Evolutionary conservation across 2,329 filamentous ascomycete genomes (phyloP).

Genomic region (Aquanectria penicillioides): DNA sequence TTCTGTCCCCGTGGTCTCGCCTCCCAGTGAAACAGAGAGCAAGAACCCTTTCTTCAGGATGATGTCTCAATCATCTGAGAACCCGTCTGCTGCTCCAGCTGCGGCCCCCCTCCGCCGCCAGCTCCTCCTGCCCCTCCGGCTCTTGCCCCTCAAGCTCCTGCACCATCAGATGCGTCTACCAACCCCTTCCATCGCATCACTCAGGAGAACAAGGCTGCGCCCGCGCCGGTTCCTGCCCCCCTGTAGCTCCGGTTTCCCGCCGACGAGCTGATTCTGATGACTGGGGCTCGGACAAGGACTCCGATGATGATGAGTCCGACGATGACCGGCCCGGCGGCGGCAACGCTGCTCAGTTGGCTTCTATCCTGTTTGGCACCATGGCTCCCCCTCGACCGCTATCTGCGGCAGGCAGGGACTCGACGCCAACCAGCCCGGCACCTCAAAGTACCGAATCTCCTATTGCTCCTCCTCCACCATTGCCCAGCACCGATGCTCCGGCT

Average conservation of each 20-base stretch:
- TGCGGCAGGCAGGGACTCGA: slow-evolving; percentile 77
- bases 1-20: slow-evolving; percentile 51
- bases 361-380: slow-evolving; percentile 97
- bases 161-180: slow-evolving; percentile 73
- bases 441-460: slow-evolving; percentile 53
- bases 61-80: slow-evolving; percentile 75
- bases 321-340: slow-evolving; percentile 83
- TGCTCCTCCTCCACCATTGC: slow-evolving; percentile 49
- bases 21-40: slow-evolving; percentile 76
- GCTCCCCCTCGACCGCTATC: slow-evolving; percentile 89
- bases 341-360: slow-evolving; percentile 90
- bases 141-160: slow-evolving; percentile 49
- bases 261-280: slow-evolving; percentile 71
- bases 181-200: slow-evolving; percentile 95
- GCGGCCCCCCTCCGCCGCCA: slow-evolving; percentile 44
- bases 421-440: slow-evolving; percentile 51
- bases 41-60: slow-evolving; percentile 96
- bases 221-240: slow-evolving; percentile 53
- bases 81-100: slow-evolving; percentile 51
- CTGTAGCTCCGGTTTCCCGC: slow-evolving; percentile 63
- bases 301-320: slow-evolving; percentile 63
- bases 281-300: slow-evolving; percentile 81
- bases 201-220: slow-evolving; percentile 65
- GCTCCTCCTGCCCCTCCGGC: slow-evolving; percentile 49
- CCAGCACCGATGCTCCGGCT: slow-evolving; percentile 43